Base-by-base conservation (phyloP, 768 basidiomycete species). In the Russula compacta region DNA sequence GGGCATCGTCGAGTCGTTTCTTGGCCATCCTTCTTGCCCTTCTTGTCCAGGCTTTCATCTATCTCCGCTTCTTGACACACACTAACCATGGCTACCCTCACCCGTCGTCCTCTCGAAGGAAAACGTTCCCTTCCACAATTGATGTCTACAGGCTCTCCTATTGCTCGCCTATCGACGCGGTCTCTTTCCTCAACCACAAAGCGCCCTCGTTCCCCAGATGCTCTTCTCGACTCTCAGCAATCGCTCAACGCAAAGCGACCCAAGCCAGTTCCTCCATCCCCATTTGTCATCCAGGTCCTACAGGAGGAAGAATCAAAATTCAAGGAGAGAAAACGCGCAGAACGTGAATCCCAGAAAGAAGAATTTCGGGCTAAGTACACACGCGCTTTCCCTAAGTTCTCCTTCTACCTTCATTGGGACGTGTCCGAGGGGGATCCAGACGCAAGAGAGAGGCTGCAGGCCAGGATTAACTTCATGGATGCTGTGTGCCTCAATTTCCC, bases 391-490 rank as follows among this genome's bases (percentile, higher is more conserved):
- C 88, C 89, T 68, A 79, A 80, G 11, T 82, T 87, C 63, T 86
- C 85, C 4, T 88, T 87, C 69, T 83, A 89, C 66, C 80, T 89
- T 49, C 77, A 89, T 58, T 81, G 84, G 52, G 87, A 89, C 66
- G 79, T 86, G 64, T 87, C 86, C 70, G 86, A 85, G 19, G 74
- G 79, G 40, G 68, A 66, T 29, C 72, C 74, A 19, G 66, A 71
- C 11, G 71, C 72, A 49, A 74, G 73, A 67, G 71, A 71, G 54
- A 70, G 70, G 19, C 73, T 92, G 40, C 81, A 78, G 63, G 70
- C 77, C 42, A 79, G 81, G 66, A 83, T 95, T 38, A 67, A 73
- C 39, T 79, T 80, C 44, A 80, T 97, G 64, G 89, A 89, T 64
- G 88, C 84, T 63, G 95, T 98, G 91, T 81, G 21, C 29, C 40